Base-by-base conservation (phyloP, 2,329 filamentous ascomycete genomes). In the Arthrobotrys sphaeroides region DNA sequence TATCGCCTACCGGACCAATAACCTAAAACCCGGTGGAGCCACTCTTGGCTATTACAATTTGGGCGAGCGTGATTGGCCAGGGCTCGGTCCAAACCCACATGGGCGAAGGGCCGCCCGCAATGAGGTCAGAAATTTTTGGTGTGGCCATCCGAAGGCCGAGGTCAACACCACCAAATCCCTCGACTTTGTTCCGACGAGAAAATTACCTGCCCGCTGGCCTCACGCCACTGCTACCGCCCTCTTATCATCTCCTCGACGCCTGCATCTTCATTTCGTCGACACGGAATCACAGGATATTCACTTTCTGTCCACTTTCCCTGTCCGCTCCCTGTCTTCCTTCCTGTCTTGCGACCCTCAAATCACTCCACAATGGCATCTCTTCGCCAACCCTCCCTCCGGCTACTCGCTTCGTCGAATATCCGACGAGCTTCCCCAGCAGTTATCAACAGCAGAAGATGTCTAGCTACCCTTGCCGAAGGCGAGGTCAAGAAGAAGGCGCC, bases 401-500 rank as follows among this genome's bases (percentile, higher is more conserved):
- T 78, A 53, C 67, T 79, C 61, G 68, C 78, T 33, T 77, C 77
- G 68, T 77, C 78, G 45, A 67, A 61, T 53, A 72, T 79, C 40
- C 79, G 77, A 72, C 70, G 64, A 59, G 61, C 61, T 36, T 66
- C 73, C 10, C 47, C 66, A 31, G 36, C 69, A 55, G 28, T 77
- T 38, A 57, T 73, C 61, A 73, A 74, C 49, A 33, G 16, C 60
- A 65, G 77, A 77, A 61, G 61, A 61, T 80, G 78, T 1, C 75
- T 80, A 31, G 77, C 68, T 82, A 85, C 88, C 55, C 87, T 88
- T 57, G 84, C 88, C 69, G 84, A 88, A 79, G 87, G 91, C 43
- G 55, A 70, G 80, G 87, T 91, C 67, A 83, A 86, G 78, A 83
- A 87, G 74, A 76, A 78, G 61, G 33, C 73, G 38, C 84, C 89